Conservation (phyloP, 2,329 filamentous ascomycete genomes). For the Colletotrichum orchidophilum region DNA sequence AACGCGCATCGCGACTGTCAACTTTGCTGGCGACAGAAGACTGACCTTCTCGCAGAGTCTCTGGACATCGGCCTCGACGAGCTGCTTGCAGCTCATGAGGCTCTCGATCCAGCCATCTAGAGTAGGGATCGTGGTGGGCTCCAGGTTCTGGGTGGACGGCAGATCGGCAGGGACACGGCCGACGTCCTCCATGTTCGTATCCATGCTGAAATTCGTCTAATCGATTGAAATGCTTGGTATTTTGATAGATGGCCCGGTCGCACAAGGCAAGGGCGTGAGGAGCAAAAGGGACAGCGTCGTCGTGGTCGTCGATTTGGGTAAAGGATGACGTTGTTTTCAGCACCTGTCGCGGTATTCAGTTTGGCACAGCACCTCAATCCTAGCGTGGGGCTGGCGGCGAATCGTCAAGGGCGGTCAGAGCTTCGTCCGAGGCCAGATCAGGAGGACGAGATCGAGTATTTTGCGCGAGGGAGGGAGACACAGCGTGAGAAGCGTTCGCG, state of each 20-base stretch:
- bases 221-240: background rate
- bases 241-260: slow-evolving; percentile 22
- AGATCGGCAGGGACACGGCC: slow-evolving; percentile 85
- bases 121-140: slow-evolving; percentile 90
- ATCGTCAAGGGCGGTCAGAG: slow-evolving; percentile 33
- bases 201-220: slow-evolving; percentile 65
- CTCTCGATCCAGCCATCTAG: slow-evolving; percentile 98
- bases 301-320: slow-evolving; percentile 14
- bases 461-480: slow-evolving; percentile 2
- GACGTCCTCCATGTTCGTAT: slow-evolving; percentile 99
- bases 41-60: slow-evolving; percentile 96
- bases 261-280: slow-evolving; percentile 29
- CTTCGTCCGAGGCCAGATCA: slow-evolving; percentile 28
- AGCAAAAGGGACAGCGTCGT: slow-evolving; percentile 23
- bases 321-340: slow-evolving; percentile 34
- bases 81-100: slow-evolving; percentile 98
- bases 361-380: slow-evolving; percentile 33
- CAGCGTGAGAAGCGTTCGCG: slow-evolving; percentile 7
- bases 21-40: background rate
- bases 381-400: slow-evolving; percentile 34
- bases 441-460: slow-evolving; percentile 14
- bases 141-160: slow-evolving; percentile 71
- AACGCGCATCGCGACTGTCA: slow-evolving; percentile 4
- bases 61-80: slow-evolving; percentile 93
- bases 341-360: slow-evolving; percentile 27